Conservation (phyloP, 2,329 filamentous ascomycete genomes). For the Thelonectria olida region DNA sequence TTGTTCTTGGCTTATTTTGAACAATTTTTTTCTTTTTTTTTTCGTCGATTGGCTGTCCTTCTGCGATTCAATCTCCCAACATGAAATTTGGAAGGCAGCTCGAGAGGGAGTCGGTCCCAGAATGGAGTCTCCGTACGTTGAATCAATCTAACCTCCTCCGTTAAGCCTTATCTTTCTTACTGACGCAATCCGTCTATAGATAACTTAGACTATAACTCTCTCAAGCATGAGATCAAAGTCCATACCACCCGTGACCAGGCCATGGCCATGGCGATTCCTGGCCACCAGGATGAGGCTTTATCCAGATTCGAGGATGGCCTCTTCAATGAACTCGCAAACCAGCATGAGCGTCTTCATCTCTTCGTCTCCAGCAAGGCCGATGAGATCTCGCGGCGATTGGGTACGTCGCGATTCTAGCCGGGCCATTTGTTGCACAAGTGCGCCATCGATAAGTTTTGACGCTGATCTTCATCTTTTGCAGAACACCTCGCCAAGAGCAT, state of each 20-base stretch:
- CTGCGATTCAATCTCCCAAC: conserved; percentile 16
- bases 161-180: background rate
- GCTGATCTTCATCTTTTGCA: conserved; percentile 41
- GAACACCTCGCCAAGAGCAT: conserved; percentile 60
- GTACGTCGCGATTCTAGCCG: conserved; percentile 54
- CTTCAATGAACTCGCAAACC: conserved; percentile 73
- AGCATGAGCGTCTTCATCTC: conserved; percentile 80
- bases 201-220: conserved; percentile 89
- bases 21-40: background rate
- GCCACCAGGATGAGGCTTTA: conserved; percentile 68
- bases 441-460: conserved; percentile 10
- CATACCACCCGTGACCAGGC: conserved; percentile 78
- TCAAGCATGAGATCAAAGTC: conserved; percentile 85
- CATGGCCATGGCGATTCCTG: conserved; percentile 77
- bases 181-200: conserved; percentile 56
- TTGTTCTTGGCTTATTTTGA: background rate
- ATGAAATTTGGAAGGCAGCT: conserved; percentile 64
- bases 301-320: conserved; percentile 76
- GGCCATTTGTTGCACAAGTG: no score
- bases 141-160: background rate
- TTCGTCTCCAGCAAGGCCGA: conserved; percentile 84
- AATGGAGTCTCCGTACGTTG: conserved; percentile 78
- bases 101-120: conserved; percentile 78
- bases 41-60: conserved; percentile 8
- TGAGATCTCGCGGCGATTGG: conserved; percentile 76